Evolutionary conservation across 805 yeast genomes (phyloP), one percentile per base, ranked within the genome.

Genomic region (Lachancea quebecensis): DNA sequence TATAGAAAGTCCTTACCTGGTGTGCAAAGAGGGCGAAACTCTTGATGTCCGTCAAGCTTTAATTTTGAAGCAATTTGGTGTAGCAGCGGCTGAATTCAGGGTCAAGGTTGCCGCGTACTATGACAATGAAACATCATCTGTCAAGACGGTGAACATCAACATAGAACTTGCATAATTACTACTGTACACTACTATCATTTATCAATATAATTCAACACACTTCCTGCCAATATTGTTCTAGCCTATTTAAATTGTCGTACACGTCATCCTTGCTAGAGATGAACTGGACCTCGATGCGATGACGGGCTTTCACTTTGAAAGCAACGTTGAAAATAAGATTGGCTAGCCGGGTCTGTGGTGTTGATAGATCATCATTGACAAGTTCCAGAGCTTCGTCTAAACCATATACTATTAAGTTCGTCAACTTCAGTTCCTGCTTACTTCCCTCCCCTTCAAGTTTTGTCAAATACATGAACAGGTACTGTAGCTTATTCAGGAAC

Each of bases 31-130:
- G 56, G 96, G 95, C 35, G 86, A 89, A 47, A 72, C 74, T 25
- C 74, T 95, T 50, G 95, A 88, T 66, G 93, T 90, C 41, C 83
- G 85, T 59, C 95, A 93, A 70, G 95, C 97, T 18, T 76, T 93
- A 54, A 79, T 93, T 45, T 74, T 93, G 65, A 93, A 93, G 69
- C 93, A 87, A 56, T 95, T 93, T 66, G 99, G 99, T 59, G 79
- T 95, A 47, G 97, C 97, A 10, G 88, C 89, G 45, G 77, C 96
- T 38, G 89, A 86, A 62, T 93, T 91, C 69, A 87, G 81, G 66
- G 95, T 93, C 42, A 75, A 79, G 56, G 69, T 85, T 51, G 68
- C 81, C 55, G 96, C 93, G 15, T 86, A 75, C 65, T 91, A 85
- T 62, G 81, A 84, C 62, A 81, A 76, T 47, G 88, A 86, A 52